These are phyloP conservation scores for Solanum habrochaites DNA, from an alignment of 257 asterid genomes.

Conservation along the genomic window DNA sequence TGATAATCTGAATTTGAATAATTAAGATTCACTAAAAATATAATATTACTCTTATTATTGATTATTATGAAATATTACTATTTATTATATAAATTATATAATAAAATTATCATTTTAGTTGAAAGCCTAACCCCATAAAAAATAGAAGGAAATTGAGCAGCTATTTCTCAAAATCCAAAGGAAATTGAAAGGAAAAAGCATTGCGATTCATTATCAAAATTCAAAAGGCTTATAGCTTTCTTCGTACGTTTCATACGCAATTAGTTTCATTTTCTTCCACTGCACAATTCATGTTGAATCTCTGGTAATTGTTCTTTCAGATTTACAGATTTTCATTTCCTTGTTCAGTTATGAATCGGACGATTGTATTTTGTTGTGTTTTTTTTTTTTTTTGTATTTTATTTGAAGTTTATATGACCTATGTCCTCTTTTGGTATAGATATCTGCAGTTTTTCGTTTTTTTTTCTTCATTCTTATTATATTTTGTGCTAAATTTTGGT, in stretches of 20 bases:
- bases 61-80: too few relatives aligned
- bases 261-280: background rate
- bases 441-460: background rate
- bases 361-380: background rate
- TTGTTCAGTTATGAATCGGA: background rate
- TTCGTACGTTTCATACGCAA: background rate
- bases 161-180: background rate
- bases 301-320: background rate
- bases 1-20: too few relatives aligned
- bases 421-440: background rate
- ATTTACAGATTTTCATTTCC: background rate
- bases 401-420: background rate
- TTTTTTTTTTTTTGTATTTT: background rate
- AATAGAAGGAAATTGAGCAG: background rate
- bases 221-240: background rate
- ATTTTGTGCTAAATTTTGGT: background rate
- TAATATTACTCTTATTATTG: background rate
- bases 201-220: background rate
- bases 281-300: background rate
- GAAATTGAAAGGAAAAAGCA: background rate
- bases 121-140: background rate
- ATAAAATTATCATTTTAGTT: too few relatives aligned
- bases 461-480: background rate
- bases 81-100: too few relatives aligned
- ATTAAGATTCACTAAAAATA: too few relatives aligned